Percentiles rank a stretch among this genome's conserved stretches.
phyloP scores from a whole-genome alignment of 2,329 filamentous ascomycete genomes.

The Claviceps arundinis region DNA sequence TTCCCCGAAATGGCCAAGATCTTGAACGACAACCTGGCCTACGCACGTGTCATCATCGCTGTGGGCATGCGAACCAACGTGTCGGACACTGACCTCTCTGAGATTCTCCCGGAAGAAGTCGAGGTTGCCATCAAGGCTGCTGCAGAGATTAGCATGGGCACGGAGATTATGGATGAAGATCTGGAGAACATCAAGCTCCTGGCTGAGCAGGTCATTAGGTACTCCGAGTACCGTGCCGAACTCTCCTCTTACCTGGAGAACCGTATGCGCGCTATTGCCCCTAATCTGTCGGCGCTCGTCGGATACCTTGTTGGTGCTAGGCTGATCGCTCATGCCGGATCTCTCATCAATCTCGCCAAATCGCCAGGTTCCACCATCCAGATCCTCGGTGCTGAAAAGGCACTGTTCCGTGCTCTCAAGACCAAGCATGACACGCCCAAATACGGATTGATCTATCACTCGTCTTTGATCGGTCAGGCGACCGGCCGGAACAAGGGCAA shows the following conservation, averaged over 20 bases:
- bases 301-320: slow-evolving; percentile 89
- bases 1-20: slow-evolving; percentile 98
- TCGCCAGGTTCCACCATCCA: slow-evolving; percentile 91
- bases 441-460: slow-evolving; percentile 90
- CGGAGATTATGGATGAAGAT: slow-evolving; percentile 87
- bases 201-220: slow-evolving; percentile 84
- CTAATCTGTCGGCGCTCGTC: slow-evolving; percentile 85
- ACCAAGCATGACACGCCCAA: slow-evolving; percentile 99
- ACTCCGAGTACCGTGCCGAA: slow-evolving; percentile 80
- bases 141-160: slow-evolving; percentile 96
- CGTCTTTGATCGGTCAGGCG: slow-evolving; percentile 88
- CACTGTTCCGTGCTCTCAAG: slow-evolving; percentile 93
- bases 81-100: slow-evolving; percentile 63
- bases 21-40: slow-evolving; percentile 91
- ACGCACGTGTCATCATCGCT: slow-evolving; percentile 73
- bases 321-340: slow-evolving; percentile 88
- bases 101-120: slow-evolving; percentile 90
- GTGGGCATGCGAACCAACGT: slow-evolving; percentile 83
- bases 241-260: slow-evolving; percentile 80
- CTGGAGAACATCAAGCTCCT: slow-evolving; percentile 83
- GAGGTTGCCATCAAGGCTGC: slow-evolving; percentile 84
- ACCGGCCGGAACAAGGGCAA: slow-evolving; percentile 99
- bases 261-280: slow-evolving; percentile 93
- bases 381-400: slow-evolving; percentile 97
- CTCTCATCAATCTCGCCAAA: slow-evolving; percentile 89